Evolutionary conservation across 140 eudicot species (phyloP), one percentile per base, ranked within the genome.

Genomic region (Bidens hawaiensis): DNA sequence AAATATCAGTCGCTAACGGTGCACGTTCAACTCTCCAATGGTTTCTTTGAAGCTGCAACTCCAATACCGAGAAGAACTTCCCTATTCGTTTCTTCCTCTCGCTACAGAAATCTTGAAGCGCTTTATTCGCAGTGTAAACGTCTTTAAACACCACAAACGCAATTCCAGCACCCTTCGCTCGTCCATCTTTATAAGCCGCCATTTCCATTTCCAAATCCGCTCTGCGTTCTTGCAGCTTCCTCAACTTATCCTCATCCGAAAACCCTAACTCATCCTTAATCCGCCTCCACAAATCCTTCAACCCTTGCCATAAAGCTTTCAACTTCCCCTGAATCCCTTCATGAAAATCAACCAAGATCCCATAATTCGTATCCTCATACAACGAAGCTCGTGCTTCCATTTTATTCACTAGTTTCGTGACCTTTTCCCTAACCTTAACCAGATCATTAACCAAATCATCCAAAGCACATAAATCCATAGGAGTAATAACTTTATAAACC

Each of bases 121-220:
- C 99, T 65, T 88, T 94, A 72, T 85, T 88, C 1, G 97, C 87
- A 0, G 97, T 79, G 73, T 83, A 85, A 42, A 94, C 99, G 66
- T 94, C 99, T 81, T 85, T 88, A 70, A 94, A 94, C 59, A 88
- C 94, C 71, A 93, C 95, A 71, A 94, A 94, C 6, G 97, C 99
- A 51, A 85, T 94, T 25, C 97, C 97, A 5, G 99, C 99, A 47
- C 99, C 99, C 52, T 76, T 90, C 9, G 97, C 99, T 64, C 84
- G 78, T 19, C 95, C 95, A 21, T 88, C 85, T 71, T 94, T 94
- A 57, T 88, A 94, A 25, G 84, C 94, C 3, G 94, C 90, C 97
- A 94, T 84, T 75, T 94, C 95, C 86, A 80, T 88, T 80, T 94
- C 99, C 26, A 94, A 76, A 75, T 94, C 95, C n/a, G 99, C 97